Conservation (phyloP, 2,329 filamentous ascomycete genomes). For the Colletotrichum lini region DNA sequence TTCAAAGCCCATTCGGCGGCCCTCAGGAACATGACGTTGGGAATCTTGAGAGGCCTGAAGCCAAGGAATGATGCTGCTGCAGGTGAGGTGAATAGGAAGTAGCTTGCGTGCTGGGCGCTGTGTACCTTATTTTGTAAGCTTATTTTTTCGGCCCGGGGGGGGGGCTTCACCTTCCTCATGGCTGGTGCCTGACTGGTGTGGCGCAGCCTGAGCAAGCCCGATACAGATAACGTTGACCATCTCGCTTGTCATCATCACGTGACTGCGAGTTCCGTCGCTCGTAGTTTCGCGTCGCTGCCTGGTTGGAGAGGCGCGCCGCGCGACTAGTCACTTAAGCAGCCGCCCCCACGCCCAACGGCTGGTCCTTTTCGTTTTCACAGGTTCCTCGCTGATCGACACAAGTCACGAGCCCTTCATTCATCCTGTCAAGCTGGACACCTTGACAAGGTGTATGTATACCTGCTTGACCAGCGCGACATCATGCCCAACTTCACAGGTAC, state of each 20-base stretch:
- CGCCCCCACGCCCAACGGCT: not conserved
- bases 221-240: too few relatives aligned
- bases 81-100: not conserved
- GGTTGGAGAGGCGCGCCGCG: constrained; percentile 24
- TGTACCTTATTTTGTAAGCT: constrained; percentile 6
- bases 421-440: not conserved
- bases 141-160: constrained; percentile 1
- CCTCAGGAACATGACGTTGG: not conserved
- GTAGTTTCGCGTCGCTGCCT: constrained; percentile 28
- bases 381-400: not conserved
- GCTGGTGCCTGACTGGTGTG: not conserved
- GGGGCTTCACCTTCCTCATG: not conserved
- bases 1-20: not conserved
- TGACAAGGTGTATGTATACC: too few relatives aligned
- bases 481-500: constrained; percentile 41
- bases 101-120: not conserved
- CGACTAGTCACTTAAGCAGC: constrained; percentile 21
- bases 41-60: not conserved
- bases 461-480: not conserved
- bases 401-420: not conserved
- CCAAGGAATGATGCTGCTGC: not conserved
- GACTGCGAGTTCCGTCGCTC: constrained; percentile 14
- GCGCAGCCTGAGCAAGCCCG: not conserved
- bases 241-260: not conserved
- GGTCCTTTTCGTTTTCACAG: not conserved